Percentiles rank a stretch among this genome's conserved stretches.
Conservation (phyloP, 768 basidiomycete genomes). For the Psilocybe cubensis region DNA sequence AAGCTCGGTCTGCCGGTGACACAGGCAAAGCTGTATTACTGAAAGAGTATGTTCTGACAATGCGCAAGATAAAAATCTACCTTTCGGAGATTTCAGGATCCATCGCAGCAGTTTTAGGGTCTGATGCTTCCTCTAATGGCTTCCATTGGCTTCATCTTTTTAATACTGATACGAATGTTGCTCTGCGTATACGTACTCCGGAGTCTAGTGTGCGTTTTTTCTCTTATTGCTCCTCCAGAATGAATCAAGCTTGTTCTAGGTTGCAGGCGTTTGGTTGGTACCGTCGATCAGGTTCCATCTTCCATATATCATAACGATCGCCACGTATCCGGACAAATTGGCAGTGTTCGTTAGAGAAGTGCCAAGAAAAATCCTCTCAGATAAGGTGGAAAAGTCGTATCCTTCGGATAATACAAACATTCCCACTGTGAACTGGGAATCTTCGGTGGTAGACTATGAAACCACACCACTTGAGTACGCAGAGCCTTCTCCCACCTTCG, state of each 20-base stretch:
- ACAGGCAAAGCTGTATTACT: constrained; percentile 9
- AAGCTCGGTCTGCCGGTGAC: background rate
- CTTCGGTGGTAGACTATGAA: constrained; percentile 25
- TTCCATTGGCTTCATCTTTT: constrained; percentile 31
- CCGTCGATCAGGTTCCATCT: constrained; percentile 19
- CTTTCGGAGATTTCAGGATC: constrained; percentile 22
- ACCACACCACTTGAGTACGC: constrained; percentile 14
- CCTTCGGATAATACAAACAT: background rate
- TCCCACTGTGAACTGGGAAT: constrained; percentile 10
- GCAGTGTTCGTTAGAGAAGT: constrained; percentile 24
- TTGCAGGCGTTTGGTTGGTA: constrained; percentile 18
- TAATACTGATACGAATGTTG: constrained; percentile 23
- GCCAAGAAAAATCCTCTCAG: constrained; percentile 15
- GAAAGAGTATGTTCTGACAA: constrained; percentile 9
- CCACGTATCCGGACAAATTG: constrained; percentile 13
- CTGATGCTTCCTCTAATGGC: constrained; percentile 20
- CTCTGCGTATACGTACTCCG: constrained; percentile 13
- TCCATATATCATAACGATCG: constrained; percentile 16
- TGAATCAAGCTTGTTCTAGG: background rate
- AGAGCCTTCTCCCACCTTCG: constrained; percentile 19
- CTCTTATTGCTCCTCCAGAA: background rate
- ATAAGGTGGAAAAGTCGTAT: background rate
- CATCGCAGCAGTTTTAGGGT: constrained; percentile 29
- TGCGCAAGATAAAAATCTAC: constrained; percentile 19
- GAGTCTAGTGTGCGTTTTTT: constrained; percentile 12